Base-by-base conservation (phyloP, 1,139 yeast genomes). In the Lodderomyces orthopsilosis region DNA sequence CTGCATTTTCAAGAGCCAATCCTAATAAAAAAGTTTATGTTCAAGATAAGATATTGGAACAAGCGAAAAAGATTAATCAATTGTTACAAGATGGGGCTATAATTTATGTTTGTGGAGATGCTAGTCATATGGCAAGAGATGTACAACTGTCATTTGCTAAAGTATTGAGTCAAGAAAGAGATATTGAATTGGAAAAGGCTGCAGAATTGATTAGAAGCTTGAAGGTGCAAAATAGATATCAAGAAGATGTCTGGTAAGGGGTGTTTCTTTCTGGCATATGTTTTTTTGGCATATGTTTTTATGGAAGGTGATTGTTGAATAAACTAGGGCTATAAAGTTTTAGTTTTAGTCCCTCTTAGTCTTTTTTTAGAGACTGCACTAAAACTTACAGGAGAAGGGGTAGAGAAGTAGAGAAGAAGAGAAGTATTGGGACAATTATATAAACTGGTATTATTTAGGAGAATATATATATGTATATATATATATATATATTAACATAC, bases 91-190 rank as follows among this genome's bases (percentile, higher is more conserved):
- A 76, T 30, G 97, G 96, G 44, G 97, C 96, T 0, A 85, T 83
- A 61, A 77, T 93, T 51, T 93, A 93, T 62, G 96, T 93, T 24
- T 93, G 98, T 75, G 98, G 98, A 59, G 98, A 93, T 70, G 98
- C 98, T 26, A 80, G 86, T 40, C 81, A 79, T 55, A 93, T 93
- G 98, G 97, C 98, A 2, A 84, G 95, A 65, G 96, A 90, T 60
- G 98, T 93, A n/a, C 93, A 87, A 58, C 66, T 74, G 39, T 75
- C 95, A 2, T 73, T 93, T 49, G 74, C 76, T 19, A 73, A 76
- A 51, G 83, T 93, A 47, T 64, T 91, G 43, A 67, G 83, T 39
- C 64, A 77, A 47, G 81, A 83, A 55, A 75, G 85, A 54, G 74
- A 66, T 17, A 64, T 90, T 41, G 56, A 83, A 7, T 75, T 74